Evolutionary conservation across 1,139 yeast species (phyloP).

Genomic region (Yamadazyma dushanensis): DNA sequence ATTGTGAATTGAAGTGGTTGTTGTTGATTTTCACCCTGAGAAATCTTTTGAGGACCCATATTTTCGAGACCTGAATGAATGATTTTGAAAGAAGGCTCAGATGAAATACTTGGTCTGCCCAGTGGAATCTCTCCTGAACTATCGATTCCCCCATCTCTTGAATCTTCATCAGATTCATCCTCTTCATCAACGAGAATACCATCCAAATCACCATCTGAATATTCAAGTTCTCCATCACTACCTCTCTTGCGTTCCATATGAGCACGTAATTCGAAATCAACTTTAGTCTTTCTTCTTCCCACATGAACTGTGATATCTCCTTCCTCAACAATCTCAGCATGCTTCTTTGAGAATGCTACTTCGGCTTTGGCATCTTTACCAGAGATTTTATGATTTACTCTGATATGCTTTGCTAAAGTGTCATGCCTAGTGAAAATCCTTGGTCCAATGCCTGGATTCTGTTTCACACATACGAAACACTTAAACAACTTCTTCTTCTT

Average conservation of each 20-base stretch:
- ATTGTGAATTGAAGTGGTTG: too few relatives aligned
- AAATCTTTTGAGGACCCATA: too few relatives aligned
- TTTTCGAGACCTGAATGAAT: too few relatives aligned
- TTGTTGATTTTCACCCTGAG: too few relatives aligned
- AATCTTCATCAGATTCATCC: constrained; percentile 9
- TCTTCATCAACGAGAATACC: too few relatives aligned
- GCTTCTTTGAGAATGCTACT: constrained; percentile 48
- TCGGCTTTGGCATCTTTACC: constrained; percentile 65
- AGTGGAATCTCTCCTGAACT: too few relatives aligned
- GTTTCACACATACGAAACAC: constrained; percentile 81
- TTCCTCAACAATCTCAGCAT: constrained; percentile 48
- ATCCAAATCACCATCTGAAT: constrained; percentile 15
- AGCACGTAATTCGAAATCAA: constrained; percentile 48
- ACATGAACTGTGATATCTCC: constrained; percentile 49
- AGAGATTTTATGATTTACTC: constrained; percentile 79
- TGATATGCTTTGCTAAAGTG: constrained; percentile 88
- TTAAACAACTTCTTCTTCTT: constrained; percentile 80
- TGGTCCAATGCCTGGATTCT: constrained; percentile 48
- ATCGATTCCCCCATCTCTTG: too few relatives aligned
- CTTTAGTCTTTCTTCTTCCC: constrained; percentile 49
- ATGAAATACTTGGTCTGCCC: too few relatives aligned
- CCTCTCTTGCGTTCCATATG: constrained; percentile 43
- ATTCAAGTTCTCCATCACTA: constrained; percentile 7
- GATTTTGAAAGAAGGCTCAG: too few relatives aligned
- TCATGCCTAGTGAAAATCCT: constrained; percentile 91